phyloP scores from a whole-genome alignment of 225 moss, liverwort and hornwort species.

The Neckera pumila region DNA sequence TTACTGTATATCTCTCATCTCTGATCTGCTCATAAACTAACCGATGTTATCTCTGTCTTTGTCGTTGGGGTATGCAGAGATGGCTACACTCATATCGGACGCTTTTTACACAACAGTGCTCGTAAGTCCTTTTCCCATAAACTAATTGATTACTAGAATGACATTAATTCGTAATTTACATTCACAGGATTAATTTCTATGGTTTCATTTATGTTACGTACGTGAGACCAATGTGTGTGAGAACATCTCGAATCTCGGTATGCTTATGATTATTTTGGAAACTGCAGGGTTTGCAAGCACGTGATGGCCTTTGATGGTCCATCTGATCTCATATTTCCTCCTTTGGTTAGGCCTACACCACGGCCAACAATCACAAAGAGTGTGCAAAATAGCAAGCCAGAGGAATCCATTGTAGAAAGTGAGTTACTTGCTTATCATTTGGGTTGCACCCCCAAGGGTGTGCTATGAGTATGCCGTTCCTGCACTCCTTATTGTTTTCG shows the following conservation, averaged over 20 bases:
- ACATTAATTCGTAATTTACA: background rate
- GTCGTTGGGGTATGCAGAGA: constrained; percentile 15
- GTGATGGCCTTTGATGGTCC: constrained; percentile 64
- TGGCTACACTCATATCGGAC: constrained; percentile 69
- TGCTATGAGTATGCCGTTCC: background rate
- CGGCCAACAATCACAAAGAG: constrained; percentile 9
- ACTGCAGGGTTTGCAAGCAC: constrained; percentile 59
- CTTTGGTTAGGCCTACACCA: constrained; percentile 56
- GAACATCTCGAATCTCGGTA: background rate
- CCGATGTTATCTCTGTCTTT: background rate
- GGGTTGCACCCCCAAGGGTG: constrained; percentile 42
- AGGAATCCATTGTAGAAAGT: constrained; percentile 13
- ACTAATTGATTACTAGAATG: background rate
- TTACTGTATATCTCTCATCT: background rate
- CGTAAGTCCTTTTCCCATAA: constrained; percentile 12
- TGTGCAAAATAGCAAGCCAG: constrained; percentile 16
- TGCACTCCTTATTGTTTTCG: background rate
- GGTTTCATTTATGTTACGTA: background rate
- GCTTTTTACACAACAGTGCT: constrained; percentile 65
- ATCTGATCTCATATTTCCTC: constrained; percentile 71
- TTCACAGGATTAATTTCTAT: background rate
- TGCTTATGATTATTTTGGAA: background rate
- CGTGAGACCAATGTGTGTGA: background rate
- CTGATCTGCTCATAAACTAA: background rate
- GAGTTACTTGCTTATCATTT: constrained; percentile 59